Evolutionary conservation across 805 yeast species (phyloP), one percentile per base, ranked within the genome.

Genomic region (Saturnispora gosingensis): DNA sequence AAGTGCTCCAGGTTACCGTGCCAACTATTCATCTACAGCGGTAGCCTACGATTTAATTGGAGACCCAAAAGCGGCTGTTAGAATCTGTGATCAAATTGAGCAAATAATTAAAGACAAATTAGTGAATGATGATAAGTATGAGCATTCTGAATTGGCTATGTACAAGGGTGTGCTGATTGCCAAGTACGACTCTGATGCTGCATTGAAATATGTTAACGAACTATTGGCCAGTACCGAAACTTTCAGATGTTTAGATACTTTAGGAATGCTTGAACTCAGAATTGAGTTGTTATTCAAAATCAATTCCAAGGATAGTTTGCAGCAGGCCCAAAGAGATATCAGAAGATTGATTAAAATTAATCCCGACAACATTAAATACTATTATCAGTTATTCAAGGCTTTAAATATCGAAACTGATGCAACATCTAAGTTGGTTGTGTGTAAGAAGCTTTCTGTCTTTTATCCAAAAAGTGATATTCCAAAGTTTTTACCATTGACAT

Each of bases 391-490:
- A 55, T 96, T 91, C 62, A 66, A 73, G 24, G 72, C 87, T 3
- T 73, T 89, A 55, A 81, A 77, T 4, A 72, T 82, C 22, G 61
- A 71, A 9, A 63, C 61, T n/a, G 60, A 71, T 43, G 70, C 80
- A n/a, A 67, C 67, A 10, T 73, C 72, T n/a, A 78, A 85, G 64
- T 66, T 76, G 50, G 74, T 72, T 16, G 66, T 91, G 54, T 91
- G 88, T 65, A 78, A 75, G 45, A 82, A 79, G 56, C 70, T 90
- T 55, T 75, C 78, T 2, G 66, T 62, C 43, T 82, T 86, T 61
- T 90, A 88, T 66, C 97, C 97, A 34, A 80, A 76, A 57, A 80
- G 91, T 2, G 96, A 89, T 62, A 82, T 91, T 27, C 89, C 93
- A 28, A 76, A 75, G 58, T 81, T 78, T 57, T 75, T 88, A 47